phyloP scores from a whole-genome alignment of 73 alveolate genomes.

The Effrenium voratum region DNA sequence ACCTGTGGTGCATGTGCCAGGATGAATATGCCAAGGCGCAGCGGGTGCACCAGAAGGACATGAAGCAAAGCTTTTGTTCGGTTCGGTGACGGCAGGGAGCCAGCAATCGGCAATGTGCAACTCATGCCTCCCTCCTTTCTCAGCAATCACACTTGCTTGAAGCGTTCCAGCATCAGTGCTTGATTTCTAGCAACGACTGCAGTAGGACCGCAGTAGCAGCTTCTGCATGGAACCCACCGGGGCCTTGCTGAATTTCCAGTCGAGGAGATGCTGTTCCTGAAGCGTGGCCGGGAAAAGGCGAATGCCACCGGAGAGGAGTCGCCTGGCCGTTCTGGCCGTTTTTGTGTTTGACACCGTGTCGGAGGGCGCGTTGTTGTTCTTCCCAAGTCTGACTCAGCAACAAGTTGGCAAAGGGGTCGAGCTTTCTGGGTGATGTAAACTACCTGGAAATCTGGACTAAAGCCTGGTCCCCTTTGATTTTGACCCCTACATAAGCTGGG shows the following conservation, averaged over 20 bases:
- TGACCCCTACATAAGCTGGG: background rate
- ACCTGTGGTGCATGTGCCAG: background rate
- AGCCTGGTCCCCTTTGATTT: too few species aligned
- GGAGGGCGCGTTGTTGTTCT: too few species aligned
- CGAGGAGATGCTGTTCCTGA: too few species aligned
- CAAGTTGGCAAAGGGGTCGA: background rate
- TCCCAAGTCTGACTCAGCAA: too few species aligned
- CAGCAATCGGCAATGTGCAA: background rate
- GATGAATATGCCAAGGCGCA: constrained; percentile 15
- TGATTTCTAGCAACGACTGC: background rate
- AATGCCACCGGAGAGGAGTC: too few species aligned
- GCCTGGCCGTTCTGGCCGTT: too few species aligned
- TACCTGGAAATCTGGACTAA: background rate
- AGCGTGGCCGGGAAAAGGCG: too few species aligned
- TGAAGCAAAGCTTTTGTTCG: background rate
- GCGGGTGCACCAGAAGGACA: background rate
- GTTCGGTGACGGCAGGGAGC: background rate
- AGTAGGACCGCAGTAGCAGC: background rate
- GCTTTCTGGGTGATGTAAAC: background rate
- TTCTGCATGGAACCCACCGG: background rate
- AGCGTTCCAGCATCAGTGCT: background rate
- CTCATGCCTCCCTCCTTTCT: background rate
- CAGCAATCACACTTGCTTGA: background rate
- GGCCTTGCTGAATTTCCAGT: constrained; percentile 12
- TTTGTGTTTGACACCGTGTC: too few species aligned